phyloP scores from a whole-genome alignment of 768 basidiomycete species.

The Kwoniella botswanensis region DNA sequence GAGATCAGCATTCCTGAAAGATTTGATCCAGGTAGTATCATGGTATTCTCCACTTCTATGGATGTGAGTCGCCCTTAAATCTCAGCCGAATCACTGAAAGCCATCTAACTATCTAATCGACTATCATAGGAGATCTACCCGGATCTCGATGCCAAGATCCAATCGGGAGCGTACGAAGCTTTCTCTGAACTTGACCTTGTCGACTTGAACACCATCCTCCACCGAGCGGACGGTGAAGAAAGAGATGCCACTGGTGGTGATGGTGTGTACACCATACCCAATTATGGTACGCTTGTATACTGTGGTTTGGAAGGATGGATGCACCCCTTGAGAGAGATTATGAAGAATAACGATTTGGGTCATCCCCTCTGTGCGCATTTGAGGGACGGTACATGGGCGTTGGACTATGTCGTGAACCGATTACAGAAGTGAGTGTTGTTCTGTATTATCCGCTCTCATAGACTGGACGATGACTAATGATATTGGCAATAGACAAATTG shows the following conservation, averaged over 20 bases:
- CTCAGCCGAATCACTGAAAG: not conserved
- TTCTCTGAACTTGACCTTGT: slow-evolving; percentile 77
- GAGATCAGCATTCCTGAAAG: slow-evolving; percentile 81
- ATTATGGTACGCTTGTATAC: slow-evolving; percentile 75
- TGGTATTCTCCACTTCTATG: slow-evolving; percentile 87
- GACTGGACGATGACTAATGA: not conserved
- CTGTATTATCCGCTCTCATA: too few species aligned
- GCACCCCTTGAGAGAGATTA: slow-evolving; percentile 80
- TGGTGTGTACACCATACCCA: slow-evolving; percentile 82
- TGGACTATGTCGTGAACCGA: slow-evolving; percentile 81
- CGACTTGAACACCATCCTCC: slow-evolving; percentile 84
- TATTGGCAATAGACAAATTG: slow-evolving; percentile 58
- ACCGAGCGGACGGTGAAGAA: slow-evolving; percentile 89
- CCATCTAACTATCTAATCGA: not conserved
- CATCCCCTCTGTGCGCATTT: slow-evolving; percentile 88
- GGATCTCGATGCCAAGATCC: slow-evolving; percentile 74
- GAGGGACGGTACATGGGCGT: slow-evolving; percentile 85
- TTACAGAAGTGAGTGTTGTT: slow-evolving; percentile 68
- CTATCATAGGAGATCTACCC: slow-evolving; percentile 64
- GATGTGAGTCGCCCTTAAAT: slow-evolving; percentile 57
- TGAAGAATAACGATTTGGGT: slow-evolving; percentile 88
- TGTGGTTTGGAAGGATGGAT: slow-evolving; percentile 99
- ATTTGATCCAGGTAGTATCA: slow-evolving; percentile 95
- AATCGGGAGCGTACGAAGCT: slow-evolving; percentile 71
- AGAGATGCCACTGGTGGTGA: slow-evolving; percentile 81